A percentile compares a stretch with the other conserved stretches of the same genome.
These are phyloP conservation scores for Venturia carpophila DNA, from an alignment of 2,329 filamentous ascomycete species.

Conservation along the genomic window DNA sequence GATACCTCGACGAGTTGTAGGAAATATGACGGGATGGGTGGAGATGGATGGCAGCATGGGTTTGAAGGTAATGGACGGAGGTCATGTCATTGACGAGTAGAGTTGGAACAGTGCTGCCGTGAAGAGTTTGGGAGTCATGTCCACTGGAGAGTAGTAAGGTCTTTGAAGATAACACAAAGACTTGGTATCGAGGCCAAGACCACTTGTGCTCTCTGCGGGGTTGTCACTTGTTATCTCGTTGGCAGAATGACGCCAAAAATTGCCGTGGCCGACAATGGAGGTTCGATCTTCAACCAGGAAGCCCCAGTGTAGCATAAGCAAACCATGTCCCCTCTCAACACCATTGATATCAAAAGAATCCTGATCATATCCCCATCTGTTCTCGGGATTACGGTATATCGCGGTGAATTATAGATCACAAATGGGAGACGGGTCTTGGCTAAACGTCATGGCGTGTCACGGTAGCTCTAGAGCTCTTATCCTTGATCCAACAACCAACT, in stretches of 20 bases:
- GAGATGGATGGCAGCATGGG: conserved; percentile 1
- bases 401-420: not conserved
- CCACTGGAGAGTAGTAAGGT: not conserved
- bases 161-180: not conserved
- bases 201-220: not conserved
- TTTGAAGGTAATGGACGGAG: not conserved
- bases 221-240: not conserved
- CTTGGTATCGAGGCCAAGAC: not conserved
- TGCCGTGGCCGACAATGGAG: not conserved
- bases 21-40: not conserved
- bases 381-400: not conserved
- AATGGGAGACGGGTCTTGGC: not conserved
- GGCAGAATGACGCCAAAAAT: not conserved
- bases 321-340: not conserved
- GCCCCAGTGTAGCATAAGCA: not conserved
- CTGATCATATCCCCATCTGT: not conserved
- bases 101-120: not conserved
- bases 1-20: conserved; percentile 5
- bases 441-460: not conserved
- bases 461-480: not conserved
- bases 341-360: not conserved
- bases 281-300: not conserved
- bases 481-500: not conserved
- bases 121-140: not conserved
- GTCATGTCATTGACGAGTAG: conserved; percentile 1